Evolutionary conservation across 148 eudicot species (phyloP), one percentile per base, ranked within the genome.

Genomic region (Rhododendron griersonianum): DNA sequence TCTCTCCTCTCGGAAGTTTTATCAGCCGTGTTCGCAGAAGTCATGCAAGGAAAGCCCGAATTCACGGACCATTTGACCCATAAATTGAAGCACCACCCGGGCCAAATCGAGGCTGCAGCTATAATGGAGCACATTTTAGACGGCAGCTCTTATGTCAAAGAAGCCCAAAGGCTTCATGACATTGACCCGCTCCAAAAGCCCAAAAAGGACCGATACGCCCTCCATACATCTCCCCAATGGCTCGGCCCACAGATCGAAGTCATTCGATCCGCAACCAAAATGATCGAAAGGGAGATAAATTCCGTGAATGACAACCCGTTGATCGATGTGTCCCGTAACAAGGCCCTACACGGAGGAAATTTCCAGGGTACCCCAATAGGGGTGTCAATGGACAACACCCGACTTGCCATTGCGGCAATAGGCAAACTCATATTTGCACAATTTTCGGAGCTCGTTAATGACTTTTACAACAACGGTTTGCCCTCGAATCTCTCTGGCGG

Each of bases 321-420:
- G 84, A 90, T 90, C 25, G 92, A 90, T 81, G 92, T 90, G 3
- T 87, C 92, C 0, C 75, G 92, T 30, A 90, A 89, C 82, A 89
- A 90, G 87, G 92, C 92, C 7, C 44, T 90, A 23, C 92, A 90
- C 63, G 92, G 92, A 0, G 92, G 92, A 1, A 91, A 91, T 51
- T 91, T 91, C 87, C 92, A 91, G 37, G 92, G 92, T 1, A 91
- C 92, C 7, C 92, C 92, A 1, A 89, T 91, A 14, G 92, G 92
- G 5, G 92, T 89, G 1, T 89, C 92, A 0, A 91, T 90, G 92
- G 92, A 90, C 79, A 90, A 89, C 76, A 85, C 91, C 10, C 84
- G 90, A 39, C 80, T 90, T 5, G 92, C 92, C 37, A 80, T 91
- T 23, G 92, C 92, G 16, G 39, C 92, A 0, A 87, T 90, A 11